Evolutionary conservation across 176 grass and related monocot genomes (phyloP).

Genomic region (Oryza meridionalis): DNA sequence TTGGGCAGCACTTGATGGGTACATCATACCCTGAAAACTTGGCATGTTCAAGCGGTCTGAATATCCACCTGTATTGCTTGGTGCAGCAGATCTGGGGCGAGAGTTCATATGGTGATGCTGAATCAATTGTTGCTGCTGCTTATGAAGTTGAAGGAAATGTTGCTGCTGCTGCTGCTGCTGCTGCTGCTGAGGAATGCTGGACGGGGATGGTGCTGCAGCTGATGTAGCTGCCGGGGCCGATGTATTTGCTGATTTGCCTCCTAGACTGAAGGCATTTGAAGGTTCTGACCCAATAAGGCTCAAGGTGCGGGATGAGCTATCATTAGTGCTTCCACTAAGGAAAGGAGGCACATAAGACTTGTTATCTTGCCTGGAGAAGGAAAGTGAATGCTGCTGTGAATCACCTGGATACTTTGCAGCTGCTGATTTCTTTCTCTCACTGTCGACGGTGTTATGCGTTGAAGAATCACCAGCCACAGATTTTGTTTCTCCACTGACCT

Average conservation of each 20-base stretch:
- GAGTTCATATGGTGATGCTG: slow-evolving; percentile 65
- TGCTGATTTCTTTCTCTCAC: slow-evolving; percentile 65
- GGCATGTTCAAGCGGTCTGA: slow-evolving; percentile 36
- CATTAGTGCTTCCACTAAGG: slow-evolving; percentile 51
- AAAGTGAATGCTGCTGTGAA: slow-evolving; percentile 76
- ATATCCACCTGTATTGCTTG: slow-evolving; percentile 56
- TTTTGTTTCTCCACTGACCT: slow-evolving; percentile 61
- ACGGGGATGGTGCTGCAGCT: slow-evolving; percentile 48
- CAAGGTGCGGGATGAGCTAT: slow-evolving; percentile 67
- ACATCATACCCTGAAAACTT: slow-evolving; percentile 57
- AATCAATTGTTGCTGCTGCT: slow-evolving; percentile 58
- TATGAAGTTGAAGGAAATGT: slow-evolving; percentile 50
- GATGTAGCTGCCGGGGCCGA: slow-evolving; percentile 40
- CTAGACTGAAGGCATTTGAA: slow-evolving; percentile 53
- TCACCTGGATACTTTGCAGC: slow-evolving; percentile 51
- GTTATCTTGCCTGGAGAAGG: slow-evolving; percentile 76
- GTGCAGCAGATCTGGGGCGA: slow-evolving; percentile 72
- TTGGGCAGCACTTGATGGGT: slow-evolving; percentile 57
- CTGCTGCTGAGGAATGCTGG: slow-evolving; percentile 49
- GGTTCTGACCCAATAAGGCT: slow-evolving; percentile 69
- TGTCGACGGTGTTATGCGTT: slow-evolving; percentile 52
- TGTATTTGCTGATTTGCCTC: slow-evolving; percentile 53
- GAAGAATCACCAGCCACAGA: slow-evolving; percentile 62
- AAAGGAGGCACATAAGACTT: slow-evolving; percentile 55
- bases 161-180: slow-evolving; percentile 62